Evolutionary conservation across 2,329 filamentous ascomycete species (phyloP).

Genomic region (Akanthomyces dipterigenus): DNA sequence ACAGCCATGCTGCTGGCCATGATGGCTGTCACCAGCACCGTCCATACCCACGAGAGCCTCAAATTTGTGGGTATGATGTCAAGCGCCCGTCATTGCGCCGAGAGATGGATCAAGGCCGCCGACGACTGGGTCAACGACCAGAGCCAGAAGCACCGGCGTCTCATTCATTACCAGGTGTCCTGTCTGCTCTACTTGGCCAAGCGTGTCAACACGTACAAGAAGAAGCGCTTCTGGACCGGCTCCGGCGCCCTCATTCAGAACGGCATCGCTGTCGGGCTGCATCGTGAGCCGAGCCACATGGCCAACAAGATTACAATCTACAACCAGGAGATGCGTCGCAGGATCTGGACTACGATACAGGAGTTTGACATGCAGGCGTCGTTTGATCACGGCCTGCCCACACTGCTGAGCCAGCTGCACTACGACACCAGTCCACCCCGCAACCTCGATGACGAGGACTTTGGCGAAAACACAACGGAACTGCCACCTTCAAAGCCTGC

Average conservation of each 20-base stretch:
- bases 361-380: slow-evolving; percentile 57
- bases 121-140: slow-evolving; percentile 48
- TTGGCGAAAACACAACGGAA: slow-evolving; percentile 44
- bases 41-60: slow-evolving; percentile 44
- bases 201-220: slow-evolving; percentile 56
- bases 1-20: slow-evolving; percentile 54
- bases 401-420: slow-evolving; percentile 49
- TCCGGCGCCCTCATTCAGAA: slow-evolving; percentile 51
- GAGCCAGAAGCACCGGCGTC: slow-evolving; percentile 54
- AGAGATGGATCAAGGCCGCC: slow-evolving; percentile 50
- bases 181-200: slow-evolving; percentile 56
- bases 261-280: slow-evolving; percentile 51
- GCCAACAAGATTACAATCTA: slow-evolving; percentile 49
- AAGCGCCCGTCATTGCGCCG: slow-evolving; percentile 46
- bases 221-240: slow-evolving; percentile 57
- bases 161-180: slow-evolving; percentile 55
- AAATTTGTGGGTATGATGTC: slow-evolving; percentile 54
- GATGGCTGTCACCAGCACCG: slow-evolving; percentile 52
- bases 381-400: slow-evolving; percentile 54
- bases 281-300: slow-evolving; percentile 52
- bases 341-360: slow-evolving; percentile 55
- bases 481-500: slow-evolving; percentile 45
- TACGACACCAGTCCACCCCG: slow-evolving; percentile 48
- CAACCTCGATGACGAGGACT: slow-evolving; percentile 53
- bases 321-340: slow-evolving; percentile 55